Percentiles rank a stretch among this genome's conserved stretches.
Conservation (phyloP, 495 filamentous ascomycete species). For the Penicillium soppii region DNA sequence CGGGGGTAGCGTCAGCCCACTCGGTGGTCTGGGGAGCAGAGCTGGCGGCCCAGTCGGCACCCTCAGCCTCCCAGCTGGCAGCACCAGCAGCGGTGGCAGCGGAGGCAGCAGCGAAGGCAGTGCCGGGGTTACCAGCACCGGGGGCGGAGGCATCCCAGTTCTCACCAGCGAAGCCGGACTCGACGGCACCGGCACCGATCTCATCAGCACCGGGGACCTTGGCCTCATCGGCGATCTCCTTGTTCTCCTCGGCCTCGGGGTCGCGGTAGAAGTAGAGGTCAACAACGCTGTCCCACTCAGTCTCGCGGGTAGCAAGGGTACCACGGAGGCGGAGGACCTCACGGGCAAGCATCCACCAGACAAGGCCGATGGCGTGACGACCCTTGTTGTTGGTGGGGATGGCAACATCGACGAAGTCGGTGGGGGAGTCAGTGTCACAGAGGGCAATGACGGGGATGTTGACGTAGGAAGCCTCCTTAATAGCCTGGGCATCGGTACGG, state of each 20-base stretch:
- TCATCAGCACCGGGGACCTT: conserved; percentile 79
- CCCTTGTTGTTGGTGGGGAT: conserved; percentile 99
- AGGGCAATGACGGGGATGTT: conserved; percentile 99
- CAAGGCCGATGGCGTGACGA: conserved; percentile 93
- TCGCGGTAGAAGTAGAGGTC: conserved; percentile 99
- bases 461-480: conserved; percentile 99
- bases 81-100: conserved; percentile 54
- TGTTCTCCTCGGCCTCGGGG: conserved; percentile 96
- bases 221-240: conserved; percentile 71
- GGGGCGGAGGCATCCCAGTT: conserved; percentile 58
- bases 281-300: conserved; percentile 97
- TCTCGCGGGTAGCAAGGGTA: conserved; percentile 88
- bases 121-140: conserved; percentile 56
- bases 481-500: conserved; percentile 98
- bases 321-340: conserved; percentile 98
- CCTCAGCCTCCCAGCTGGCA: conserved; percentile 78
- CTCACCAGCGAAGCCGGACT: conserved; percentile 72
- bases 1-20: conserved; percentile 61
- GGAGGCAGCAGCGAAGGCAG: conserved; percentile 60
- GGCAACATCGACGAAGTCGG: conserved; percentile 98
- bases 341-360: conserved; percentile 99
- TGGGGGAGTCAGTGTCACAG: conserved; percentile 98
- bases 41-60: conserved; percentile 70
- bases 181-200: conserved; percentile 74
- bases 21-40: conserved; percentile 56